phyloP scores from a whole-genome alignment of 2,329 filamentous ascomycete species.

The Proliferodiscus dingleyae region DNA sequence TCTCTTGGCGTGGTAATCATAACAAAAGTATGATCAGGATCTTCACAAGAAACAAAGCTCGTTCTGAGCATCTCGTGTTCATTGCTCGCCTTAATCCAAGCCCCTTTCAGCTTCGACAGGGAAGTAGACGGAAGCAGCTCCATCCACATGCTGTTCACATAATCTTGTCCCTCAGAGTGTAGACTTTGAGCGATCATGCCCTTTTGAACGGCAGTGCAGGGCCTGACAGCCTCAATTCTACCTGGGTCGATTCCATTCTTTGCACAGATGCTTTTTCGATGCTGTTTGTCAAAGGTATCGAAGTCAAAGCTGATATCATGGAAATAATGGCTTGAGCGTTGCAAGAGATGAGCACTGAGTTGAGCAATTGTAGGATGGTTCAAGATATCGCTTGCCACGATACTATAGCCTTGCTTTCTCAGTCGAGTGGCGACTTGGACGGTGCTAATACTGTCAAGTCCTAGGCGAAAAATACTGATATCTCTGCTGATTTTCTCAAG shows the following conservation, averaged over 20 bases:
- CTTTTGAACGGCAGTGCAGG: constrained; percentile 74
- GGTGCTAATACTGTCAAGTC: constrained; percentile 85
- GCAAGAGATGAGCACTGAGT: constrained; percentile 19
- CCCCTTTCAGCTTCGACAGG: constrained; percentile 40
- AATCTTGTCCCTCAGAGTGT: constrained; percentile 60
- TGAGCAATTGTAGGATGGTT: constrained; percentile 48
- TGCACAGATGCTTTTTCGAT: constrained; percentile 31
- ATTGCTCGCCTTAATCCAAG: constrained; percentile 53
- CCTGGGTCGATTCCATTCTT: constrained; percentile 16
- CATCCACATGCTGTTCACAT: constrained; percentile 69
- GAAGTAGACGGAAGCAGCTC: constrained; percentile 40
- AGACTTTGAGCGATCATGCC: constrained; percentile 75
- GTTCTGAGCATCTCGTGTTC: constrained; percentile 70
- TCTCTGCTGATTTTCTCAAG: constrained; percentile 46
- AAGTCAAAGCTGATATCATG: constrained; percentile 41
- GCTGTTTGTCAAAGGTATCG: constrained; percentile 42
- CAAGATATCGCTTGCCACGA: constrained; percentile 71
- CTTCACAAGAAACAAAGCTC: constrained; percentile 62
- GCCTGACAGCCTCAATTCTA: constrained; percentile 55
- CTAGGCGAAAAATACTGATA: constrained; percentile 81
- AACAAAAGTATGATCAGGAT: constrained; percentile 58
- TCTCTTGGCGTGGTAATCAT: constrained; percentile 61
- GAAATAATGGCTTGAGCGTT: background rate
- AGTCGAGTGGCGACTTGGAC: constrained; percentile 69
- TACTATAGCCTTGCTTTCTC: constrained; percentile 49